phyloP scores from a whole-genome alignment of 257 asterid genomes.

The Ilex aquifolium region DNA sequence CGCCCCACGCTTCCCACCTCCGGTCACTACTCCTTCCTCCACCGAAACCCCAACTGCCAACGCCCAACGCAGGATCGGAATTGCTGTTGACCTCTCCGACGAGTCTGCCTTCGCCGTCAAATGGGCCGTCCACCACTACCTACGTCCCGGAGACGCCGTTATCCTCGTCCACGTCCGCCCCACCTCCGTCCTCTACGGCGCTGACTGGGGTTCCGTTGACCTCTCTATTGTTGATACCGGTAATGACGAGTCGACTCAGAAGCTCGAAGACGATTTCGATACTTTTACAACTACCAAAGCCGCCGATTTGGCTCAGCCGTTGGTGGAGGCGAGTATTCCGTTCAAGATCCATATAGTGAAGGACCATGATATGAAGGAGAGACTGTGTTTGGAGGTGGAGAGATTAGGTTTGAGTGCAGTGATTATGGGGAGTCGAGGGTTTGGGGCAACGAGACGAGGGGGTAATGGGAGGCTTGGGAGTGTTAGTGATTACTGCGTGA shows the following conservation, averaged over 20 bases:
- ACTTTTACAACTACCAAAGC: constrained; percentile 5
- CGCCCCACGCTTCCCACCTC: constrained; percentile 15
- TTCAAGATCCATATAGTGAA: constrained; percentile 33
- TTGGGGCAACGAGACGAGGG: constrained; percentile 28
- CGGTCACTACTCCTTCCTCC: constrained; percentile 13
- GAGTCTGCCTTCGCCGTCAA: constrained; percentile 18
- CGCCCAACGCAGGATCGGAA: constrained; percentile 21
- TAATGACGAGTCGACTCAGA: neutral
- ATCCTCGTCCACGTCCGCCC: constrained; percentile 9
- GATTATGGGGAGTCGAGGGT: constrained; percentile 42
- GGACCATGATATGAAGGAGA: constrained; percentile 45
- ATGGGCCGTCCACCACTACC: constrained; percentile 18
- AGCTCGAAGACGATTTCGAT: constrained; percentile 9
- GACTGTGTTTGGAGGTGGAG: constrained; percentile 42
- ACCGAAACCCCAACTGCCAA: constrained; percentile 19
- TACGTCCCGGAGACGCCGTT: constrained; percentile 18
- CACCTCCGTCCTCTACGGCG: constrained; percentile 10
- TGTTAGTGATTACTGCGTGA: constrained; percentile 41
- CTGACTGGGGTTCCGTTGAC: constrained; percentile 12
- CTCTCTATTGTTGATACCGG: neutral
- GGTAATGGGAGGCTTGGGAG: constrained; percentile 36
- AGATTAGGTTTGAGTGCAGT: constrained; percentile 34
- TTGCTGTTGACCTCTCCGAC: constrained; percentile 18
- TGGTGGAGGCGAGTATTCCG: constrained; percentile 5
- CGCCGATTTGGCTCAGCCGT: constrained; percentile 7